A percentile compares a stretch with the other conserved stretches of the same genome.
These are phyloP conservation scores for Moesziomyces sp. DNA, from an alignment of 1,284 basidiomycete genomes.

Conservation along the genomic window DNA sequence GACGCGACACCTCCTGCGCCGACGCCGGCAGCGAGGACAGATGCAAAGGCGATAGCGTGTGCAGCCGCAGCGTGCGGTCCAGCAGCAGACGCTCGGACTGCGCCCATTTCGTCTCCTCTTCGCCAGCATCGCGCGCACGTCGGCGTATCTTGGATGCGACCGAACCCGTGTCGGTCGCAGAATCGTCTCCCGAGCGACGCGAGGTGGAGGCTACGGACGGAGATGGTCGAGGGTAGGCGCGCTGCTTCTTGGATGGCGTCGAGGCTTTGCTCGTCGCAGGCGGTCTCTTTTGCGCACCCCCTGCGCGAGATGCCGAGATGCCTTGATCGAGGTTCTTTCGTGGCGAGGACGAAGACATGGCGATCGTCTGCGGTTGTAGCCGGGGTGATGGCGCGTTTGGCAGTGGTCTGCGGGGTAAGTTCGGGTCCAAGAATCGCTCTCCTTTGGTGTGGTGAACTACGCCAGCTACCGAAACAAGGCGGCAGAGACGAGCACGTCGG, in stretches of 20 bases:
- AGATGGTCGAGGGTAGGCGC: constrained; percentile 20
- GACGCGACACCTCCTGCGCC: constrained; percentile 33
- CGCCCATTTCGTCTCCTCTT: constrained; percentile 31
- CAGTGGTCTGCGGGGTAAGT: too few relatives aligned
- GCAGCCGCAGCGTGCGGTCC: constrained; percentile 40
- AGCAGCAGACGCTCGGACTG: constrained; percentile 24
- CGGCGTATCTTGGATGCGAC: constrained; percentile 15
- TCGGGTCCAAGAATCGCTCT: too few relatives aligned
- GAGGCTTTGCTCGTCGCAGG: constrained; percentile 20
- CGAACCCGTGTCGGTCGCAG: constrained; percentile 24
- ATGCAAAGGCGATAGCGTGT: constrained; percentile 42
- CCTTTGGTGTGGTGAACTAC: too few relatives aligned
- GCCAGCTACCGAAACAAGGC: too few relatives aligned
- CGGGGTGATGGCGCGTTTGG: too few relatives aligned
- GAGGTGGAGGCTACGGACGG: constrained; percentile 23
- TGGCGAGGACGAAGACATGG: constrained; percentile 30
- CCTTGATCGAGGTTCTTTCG: constrained; percentile 30
- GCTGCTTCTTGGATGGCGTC: constrained; percentile 24
- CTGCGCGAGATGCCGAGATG: constrained; percentile 41
- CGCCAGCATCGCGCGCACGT: constrained; percentile 14
- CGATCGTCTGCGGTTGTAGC: too few relatives aligned
- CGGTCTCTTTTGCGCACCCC: constrained; percentile 37
- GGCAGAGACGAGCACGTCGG: too few relatives aligned
- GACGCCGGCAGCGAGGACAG: constrained; percentile 39
- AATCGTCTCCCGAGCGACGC: constrained; percentile 29